These are phyloP conservation scores for Ganoderma leucocontextum DNA, from an alignment of 1,284 basidiomycete species.

Conservation along the genomic window DNA sequence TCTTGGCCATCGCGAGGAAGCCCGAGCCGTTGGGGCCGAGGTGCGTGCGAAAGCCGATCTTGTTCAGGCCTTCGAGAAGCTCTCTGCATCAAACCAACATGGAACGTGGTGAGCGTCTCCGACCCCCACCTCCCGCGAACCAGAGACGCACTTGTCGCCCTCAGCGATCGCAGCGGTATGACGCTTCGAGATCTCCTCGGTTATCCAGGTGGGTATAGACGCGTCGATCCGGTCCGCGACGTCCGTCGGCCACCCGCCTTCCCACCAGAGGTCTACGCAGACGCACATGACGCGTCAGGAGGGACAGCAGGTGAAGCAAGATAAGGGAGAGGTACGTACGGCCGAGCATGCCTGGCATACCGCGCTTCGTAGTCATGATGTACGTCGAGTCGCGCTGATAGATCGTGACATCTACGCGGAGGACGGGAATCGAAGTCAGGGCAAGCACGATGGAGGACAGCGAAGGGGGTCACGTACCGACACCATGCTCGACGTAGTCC, in stretches of 20 bases:
- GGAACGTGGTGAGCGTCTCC: not conserved
- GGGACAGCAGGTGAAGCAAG: not conserved
- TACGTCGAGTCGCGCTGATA: slow-evolving; percentile 71
- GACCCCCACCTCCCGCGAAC: not conserved
- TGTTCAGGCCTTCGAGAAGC: slow-evolving; percentile 61
- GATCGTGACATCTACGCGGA: slow-evolving; percentile 60
- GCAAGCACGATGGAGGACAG: not conserved
- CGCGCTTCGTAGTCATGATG: slow-evolving; percentile 62
- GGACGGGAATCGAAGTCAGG: not conserved
- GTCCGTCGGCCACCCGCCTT: slow-evolving; percentile 57
- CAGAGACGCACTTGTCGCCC: slow-evolving; percentile 52
- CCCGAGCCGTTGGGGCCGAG: slow-evolving; percentile 64
- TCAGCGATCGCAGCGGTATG: slow-evolving; percentile 56
- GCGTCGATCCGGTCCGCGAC: slow-evolving; percentile 60
- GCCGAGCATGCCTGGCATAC: slow-evolving; percentile 47
- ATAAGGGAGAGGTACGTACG: slow-evolving; percentile 35
- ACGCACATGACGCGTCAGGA: not conserved
- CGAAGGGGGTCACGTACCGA: slow-evolving; percentile 41
- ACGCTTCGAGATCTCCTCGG: slow-evolving; percentile 57
- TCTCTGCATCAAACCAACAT: slow-evolving; percentile 46
- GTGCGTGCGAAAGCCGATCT: slow-evolving; percentile 67
- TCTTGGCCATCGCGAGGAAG: slow-evolving; percentile 51
- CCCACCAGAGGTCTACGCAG: slow-evolving; percentile 56
- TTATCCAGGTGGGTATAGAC: slow-evolving; percentile 56
- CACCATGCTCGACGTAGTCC: slow-evolving; percentile 55